Evolutionary conservation across 164 flowering plant species (phyloP).

Genomic region (Sextonia rubra): DNA sequence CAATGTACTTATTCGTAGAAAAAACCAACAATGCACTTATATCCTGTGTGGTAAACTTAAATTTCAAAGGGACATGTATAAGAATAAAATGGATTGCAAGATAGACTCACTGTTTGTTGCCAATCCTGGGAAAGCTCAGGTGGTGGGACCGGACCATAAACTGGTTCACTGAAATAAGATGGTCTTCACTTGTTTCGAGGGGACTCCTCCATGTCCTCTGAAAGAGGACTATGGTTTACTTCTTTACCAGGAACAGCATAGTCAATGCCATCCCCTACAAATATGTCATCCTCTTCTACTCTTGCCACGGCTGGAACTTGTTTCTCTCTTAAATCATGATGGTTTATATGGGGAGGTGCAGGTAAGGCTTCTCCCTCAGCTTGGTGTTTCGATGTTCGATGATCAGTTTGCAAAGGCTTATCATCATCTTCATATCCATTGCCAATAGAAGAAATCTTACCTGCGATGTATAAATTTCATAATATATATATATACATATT

Average conservation of each 20-base stretch:
- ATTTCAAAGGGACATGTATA: background rate
- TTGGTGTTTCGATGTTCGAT: constrained; percentile 29
- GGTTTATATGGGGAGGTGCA: constrained; percentile 49
- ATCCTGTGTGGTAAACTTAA: background rate
- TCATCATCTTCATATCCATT: constrained; percentile 60
- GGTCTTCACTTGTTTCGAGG: constrained; percentile 64
- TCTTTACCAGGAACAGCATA: constrained; percentile 71
- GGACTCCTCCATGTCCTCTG: constrained; percentile 98
- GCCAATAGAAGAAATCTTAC: constrained; percentile 40
- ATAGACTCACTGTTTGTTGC: constrained; percentile 64
- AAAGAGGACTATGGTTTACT: constrained; percentile 69
- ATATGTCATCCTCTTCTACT: constrained; percentile 80
- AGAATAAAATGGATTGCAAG: background rate
- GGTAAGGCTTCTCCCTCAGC: constrained; percentile 41
- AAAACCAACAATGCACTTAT: background rate
- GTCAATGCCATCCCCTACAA: constrained; percentile 85
- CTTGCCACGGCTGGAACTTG: constrained; percentile 52
- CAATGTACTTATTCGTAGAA: background rate
- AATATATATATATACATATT: too few relatives aligned
- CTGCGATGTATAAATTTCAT: constrained; percentile 22
- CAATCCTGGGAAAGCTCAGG: constrained; percentile 61
- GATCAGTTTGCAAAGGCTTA: constrained; percentile 44
- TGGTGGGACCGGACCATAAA: constrained; percentile 70
- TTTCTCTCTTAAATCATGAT: constrained; percentile 43
- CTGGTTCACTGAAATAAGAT: constrained; percentile 74